These are phyloP conservation scores for Aspergillus coremiiformis DNA, from an alignment of 495 filamentous ascomycete species.

Conservation along the genomic window DNA sequence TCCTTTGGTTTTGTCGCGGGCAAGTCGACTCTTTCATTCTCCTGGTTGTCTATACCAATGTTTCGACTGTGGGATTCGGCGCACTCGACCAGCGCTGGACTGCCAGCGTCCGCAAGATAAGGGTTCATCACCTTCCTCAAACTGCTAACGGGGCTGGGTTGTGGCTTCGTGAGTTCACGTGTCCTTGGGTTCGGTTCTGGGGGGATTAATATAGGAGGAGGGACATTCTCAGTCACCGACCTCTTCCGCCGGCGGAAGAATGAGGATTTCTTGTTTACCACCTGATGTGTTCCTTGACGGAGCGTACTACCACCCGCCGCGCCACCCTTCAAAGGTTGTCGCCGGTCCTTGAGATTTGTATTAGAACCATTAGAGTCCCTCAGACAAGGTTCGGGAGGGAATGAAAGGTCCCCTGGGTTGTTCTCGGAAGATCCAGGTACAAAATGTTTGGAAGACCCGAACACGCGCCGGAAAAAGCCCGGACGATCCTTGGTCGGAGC, in stretches of 20 bases:
- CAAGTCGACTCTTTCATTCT: slow-evolving; percentile 13
- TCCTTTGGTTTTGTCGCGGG: slow-evolving; percentile 22
- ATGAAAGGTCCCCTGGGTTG: slow-evolving; percentile 12
- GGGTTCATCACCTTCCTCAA: slow-evolving; percentile 86
- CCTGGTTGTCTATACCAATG: slow-evolving; percentile 6
- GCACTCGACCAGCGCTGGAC: slow-evolving; percentile 13
- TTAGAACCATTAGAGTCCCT: slow-evolving; percentile 19
- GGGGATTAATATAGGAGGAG: slow-evolving; percentile 42
- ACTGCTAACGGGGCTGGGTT: slow-evolving; percentile 77
- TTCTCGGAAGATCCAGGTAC: slow-evolving; percentile 18
- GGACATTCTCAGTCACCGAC: slow-evolving; percentile 55
- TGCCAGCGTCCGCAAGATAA: slow-evolving; percentile 46
- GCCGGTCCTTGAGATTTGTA: slow-evolving; percentile 16
- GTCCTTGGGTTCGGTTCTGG: slow-evolving; percentile 24
- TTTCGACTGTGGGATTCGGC: slow-evolving; percentile 21
- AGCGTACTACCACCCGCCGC: slow-evolving; percentile 20
- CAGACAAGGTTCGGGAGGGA: slow-evolving; percentile 23
- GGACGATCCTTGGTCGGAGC: slow-evolving; percentile 55
- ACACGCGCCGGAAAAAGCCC: slow-evolving; percentile 90
- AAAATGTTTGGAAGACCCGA: slow-evolving; percentile 53
- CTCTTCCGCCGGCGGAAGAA: slow-evolving; percentile 94
- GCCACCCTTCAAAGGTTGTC: slow-evolving; percentile 21
- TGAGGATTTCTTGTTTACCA: slow-evolving; percentile 81
- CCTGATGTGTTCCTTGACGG: slow-evolving; percentile 42
- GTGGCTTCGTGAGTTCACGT: slow-evolving; percentile 29